Conservation (phyloP, 2,329 filamentous ascomycete genomes). For the Phyllosticta citriasiana region DNA sequence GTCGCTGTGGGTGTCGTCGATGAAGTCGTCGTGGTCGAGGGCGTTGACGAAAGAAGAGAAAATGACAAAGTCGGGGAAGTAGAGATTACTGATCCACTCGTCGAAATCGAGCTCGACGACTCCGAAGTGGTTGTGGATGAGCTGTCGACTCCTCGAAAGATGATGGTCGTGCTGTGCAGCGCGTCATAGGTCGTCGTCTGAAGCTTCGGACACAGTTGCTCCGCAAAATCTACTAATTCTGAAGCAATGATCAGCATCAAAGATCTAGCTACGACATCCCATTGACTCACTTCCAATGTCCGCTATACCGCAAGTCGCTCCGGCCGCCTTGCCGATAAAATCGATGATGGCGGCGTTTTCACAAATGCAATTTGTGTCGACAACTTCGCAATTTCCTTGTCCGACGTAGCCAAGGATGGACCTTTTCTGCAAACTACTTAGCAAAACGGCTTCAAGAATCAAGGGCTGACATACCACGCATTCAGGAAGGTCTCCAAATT, state of each 20-base stretch:
- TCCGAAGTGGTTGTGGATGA: not conserved
- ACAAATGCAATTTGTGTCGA: constrained; percentile 8
- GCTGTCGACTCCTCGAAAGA: not conserved
- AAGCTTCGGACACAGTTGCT: not conserved
- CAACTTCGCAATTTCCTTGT: constrained; percentile 6
- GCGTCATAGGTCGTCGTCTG: not conserved
- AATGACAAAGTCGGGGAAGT: not conserved
- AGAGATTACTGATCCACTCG: not conserved
- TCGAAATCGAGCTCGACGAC: not conserved
- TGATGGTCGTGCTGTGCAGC: not conserved
- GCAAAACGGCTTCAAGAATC: not conserved
- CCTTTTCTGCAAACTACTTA: not conserved
- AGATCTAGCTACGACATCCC: not conserved
- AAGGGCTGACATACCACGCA: constrained; percentile 1
- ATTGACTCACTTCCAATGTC: constrained; percentile 1
- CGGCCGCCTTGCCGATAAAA: not conserved
- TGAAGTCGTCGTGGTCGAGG: not conserved
- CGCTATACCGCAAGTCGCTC: not conserved
- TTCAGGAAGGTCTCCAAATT: constrained; percentile 3
- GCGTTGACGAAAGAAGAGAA: not conserved
- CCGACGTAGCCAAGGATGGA: constrained; percentile 7
- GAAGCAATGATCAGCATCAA: not conserved
- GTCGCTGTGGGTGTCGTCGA: not conserved
- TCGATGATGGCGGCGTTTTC: not conserved
- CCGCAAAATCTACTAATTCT: not conserved